Evolutionary conservation across 345 rosid species (phyloP).

Genomic region (Brassica juncea): DNA sequence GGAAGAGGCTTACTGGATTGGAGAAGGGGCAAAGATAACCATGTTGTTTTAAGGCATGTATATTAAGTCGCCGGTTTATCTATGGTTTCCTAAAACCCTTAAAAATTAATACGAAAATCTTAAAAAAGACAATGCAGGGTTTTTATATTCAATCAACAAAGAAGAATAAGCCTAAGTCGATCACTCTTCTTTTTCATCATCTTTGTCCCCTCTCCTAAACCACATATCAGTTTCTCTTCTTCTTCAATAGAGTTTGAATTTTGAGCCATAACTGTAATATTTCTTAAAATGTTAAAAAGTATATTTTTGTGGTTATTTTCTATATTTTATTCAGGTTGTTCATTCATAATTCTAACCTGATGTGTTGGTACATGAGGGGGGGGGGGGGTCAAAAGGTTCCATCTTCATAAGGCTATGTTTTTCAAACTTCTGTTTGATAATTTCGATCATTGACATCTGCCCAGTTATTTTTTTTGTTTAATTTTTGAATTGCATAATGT

Average conservation of each 20-base stretch:
- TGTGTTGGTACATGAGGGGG: slow-evolving; percentile 50
- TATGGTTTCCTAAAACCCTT: too few relatives aligned
- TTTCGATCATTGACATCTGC: background rate
- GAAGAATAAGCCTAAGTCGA: slow-evolving; percentile 64
- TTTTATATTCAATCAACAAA: slow-evolving; percentile 76
- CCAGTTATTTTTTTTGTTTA: background rate
- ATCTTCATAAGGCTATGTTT: slow-evolving; percentile 65
- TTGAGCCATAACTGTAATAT: slow-evolving; percentile 58
- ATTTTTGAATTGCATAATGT: background rate
- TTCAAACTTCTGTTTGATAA: background rate
- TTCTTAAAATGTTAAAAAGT: background rate
- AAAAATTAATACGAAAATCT: too few relatives aligned
- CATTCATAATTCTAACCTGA: slow-evolving; percentile 51
- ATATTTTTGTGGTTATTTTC: too few relatives aligned
- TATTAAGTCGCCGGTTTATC: too few relatives aligned
- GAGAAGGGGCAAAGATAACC: too few relatives aligned
- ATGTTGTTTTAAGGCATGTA: too few relatives aligned
- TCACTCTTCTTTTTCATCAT: slow-evolving; percentile 37
- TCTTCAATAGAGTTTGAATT: slow-evolving; percentile 49
- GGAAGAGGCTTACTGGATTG: too few relatives aligned
- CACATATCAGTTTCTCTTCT: slow-evolving; percentile 32
- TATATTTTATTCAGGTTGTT: slow-evolving; percentile 48
- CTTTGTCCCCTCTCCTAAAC: slow-evolving; percentile 38
- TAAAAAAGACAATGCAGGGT: slow-evolving; percentile 33
- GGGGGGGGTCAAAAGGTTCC: slow-evolving; percentile 57